Base-by-base conservation (phyloP, 768 basidiomycete genomes). In the Cyclocybe aegerita region DNA sequence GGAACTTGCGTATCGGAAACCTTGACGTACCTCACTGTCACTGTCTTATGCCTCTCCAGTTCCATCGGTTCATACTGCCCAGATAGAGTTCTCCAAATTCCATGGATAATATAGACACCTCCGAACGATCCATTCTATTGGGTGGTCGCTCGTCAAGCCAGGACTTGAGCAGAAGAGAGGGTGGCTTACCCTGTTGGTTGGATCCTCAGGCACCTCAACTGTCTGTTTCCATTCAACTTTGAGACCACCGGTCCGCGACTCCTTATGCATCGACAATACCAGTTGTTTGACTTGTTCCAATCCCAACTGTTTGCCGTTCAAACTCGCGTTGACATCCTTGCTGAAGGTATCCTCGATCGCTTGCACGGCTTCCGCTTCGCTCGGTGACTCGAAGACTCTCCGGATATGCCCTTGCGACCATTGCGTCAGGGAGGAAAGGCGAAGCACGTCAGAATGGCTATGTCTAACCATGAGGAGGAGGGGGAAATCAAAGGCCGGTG, bases 361-460 rank as follows among this genome's bases (percentile, higher is more conserved):
- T 31, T 63, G 66, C 9, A 72, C 59, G 17, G 71, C 68, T 31
- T 73, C 70, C 29, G 69, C 68, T 50, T 78, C 73, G n/a, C 64
- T 72, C 23, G 65, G 60, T 1, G 78, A 76, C 59, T 81, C 79
- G 58, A 82, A 82, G 43, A 82, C 67, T 41, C 62, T 66, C 34
- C 64, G 66, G 54, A 81, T 80, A 59, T 79, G 79, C 50, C 69
- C 65, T 15, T 62, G 54, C 3, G 81, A 81, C 81, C 81, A 82
- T 4, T 75, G 67, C 14, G 74, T 69, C 52, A 82, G 63, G 10
- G 74, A 70, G 39, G 70, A 60, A 23, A 79, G 70, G 57, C 64
- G 63, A 16, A 11, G 23, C 23, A 4, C 23, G 2, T 23, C 23
- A 23, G 23, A 23, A 23, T 23, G 23, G 23, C 23, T 23, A 23